Evolutionary conservation across 352 stramenopile genomes (phyloP).

Genomic region (Phytopythium kandeliae): DNA sequence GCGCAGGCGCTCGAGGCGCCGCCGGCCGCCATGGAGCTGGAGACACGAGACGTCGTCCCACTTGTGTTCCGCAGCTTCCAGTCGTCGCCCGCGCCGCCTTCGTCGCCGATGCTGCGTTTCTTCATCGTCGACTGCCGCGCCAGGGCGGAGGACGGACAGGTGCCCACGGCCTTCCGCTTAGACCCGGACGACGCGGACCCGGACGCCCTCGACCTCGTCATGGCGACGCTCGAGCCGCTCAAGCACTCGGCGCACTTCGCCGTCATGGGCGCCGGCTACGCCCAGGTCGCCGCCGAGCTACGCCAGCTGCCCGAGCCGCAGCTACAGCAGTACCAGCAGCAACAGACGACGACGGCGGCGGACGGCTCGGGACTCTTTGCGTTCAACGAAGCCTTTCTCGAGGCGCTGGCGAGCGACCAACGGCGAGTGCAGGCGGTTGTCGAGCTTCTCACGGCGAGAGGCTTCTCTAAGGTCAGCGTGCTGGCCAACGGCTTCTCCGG

Average conservation of each 20-base stretch:
- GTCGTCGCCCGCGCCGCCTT: slow-evolving; percentile 18
- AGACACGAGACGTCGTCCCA: slow-evolving; percentile 53
- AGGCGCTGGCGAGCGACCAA: slow-evolving; percentile 61
- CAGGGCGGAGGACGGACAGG: slow-evolving; percentile 28
- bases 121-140: slow-evolving; percentile 78
- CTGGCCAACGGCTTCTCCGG: slow-evolving; percentile 68
- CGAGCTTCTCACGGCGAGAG: slow-evolving; percentile 65
- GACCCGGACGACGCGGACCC: slow-evolving; percentile 61
- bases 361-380: slow-evolving; percentile 26
- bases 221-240: slow-evolving; percentile 56
- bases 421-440: slow-evolving; percentile 60
- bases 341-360: slow-evolving; percentile 3
- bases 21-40: slow-evolving; percentile 52
- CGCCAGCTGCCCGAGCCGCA: slow-evolving; percentile 20
- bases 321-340: slow-evolving; percentile 21
- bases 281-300: slow-evolving; percentile 54
- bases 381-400: slow-evolving; percentile 50
- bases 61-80: slow-evolving; percentile 72
- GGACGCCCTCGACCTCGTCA: slow-evolving; percentile 49
- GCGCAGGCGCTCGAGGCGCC: slow-evolving; percentile 41
- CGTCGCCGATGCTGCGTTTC: slow-evolving; percentile 38
- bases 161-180: slow-evolving; percentile 76
- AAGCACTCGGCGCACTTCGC: slow-evolving; percentile 68
- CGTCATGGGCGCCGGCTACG: slow-evolving; percentile 77
- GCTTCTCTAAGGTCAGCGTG: slow-evolving; percentile 71